Evolutionary conservation across 192 early-diverging fungal species (phyloP).

Genomic region (Gaertneriomyces semiglobifer): DNA sequence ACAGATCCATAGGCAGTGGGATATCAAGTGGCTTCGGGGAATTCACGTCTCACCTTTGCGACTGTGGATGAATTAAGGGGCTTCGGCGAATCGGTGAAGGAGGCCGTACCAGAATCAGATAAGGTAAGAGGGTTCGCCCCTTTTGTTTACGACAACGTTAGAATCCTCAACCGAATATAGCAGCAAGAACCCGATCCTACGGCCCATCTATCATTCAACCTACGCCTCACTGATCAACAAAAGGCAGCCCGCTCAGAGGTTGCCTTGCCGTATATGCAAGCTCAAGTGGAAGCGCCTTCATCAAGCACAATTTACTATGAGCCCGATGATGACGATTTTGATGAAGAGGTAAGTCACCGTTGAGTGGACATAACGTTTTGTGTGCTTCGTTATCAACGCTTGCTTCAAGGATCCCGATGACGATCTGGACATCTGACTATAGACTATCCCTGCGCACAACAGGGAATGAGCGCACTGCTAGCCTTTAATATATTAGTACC

Average conservation of each 20-base stretch:
- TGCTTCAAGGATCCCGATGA: slow-evolving; percentile 70
- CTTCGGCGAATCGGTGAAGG: no score
- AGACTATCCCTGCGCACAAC: no score
- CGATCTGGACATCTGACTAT: slow-evolving; percentile 75
- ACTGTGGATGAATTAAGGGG: slow-evolving; percentile 1
- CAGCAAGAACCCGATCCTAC: slow-evolving; percentile 52
- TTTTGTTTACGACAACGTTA: neutral
- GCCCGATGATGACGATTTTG: slow-evolving; percentile 86
- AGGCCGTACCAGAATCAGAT: no score
- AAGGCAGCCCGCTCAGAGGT: slow-evolving; percentile 66
- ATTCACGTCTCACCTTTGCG: neutral
- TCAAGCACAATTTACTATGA: slow-evolving; percentile 68
- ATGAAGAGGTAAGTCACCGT: slow-evolving; percentile 55
- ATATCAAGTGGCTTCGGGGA: neutral
- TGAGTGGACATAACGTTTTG: neutral
- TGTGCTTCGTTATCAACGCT: neutral
- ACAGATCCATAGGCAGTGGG: neutral
- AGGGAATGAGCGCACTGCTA: no score
- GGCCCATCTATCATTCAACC: slow-evolving; percentile 81
- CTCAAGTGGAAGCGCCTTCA: slow-evolving; percentile 33
- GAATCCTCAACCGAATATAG: neutral
- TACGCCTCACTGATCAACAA: slow-evolving; percentile 80
- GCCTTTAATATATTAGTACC: no score
- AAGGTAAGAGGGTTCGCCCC: no score
- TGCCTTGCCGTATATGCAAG: slow-evolving; percentile 77